Base-by-base conservation (phyloP, 306 rosid species). In the Glycine soja region DNA sequence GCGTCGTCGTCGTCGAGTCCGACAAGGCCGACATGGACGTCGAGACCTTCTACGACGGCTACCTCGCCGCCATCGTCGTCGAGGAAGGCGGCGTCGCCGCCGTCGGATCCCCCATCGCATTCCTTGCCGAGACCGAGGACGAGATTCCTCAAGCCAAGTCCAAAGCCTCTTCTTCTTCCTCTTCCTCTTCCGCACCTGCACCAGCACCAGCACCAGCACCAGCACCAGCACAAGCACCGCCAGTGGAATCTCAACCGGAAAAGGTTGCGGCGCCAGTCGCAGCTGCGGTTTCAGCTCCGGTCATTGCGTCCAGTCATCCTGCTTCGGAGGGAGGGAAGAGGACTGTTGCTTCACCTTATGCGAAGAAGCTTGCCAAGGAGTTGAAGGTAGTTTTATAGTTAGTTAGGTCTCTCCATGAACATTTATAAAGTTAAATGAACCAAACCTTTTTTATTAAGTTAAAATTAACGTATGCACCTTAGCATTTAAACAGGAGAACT, bases 11-110 rank as follows among this genome's bases (percentile, higher is more conserved):
- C 10, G 99, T 96, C 7, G 99, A 96, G 83, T 96, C 99, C 65
- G 99, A 96, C 24, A 96, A 96, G 85, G 98, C 99, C 38, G 99
- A 96, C 79, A 96, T 95, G 99, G 99, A 95, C 48, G 99, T 95
- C 14, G 99, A 95, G 82, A 95, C 98, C 6, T 95, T 95, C 89
- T 93, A 96, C 84, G 99, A 96, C 46, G 99, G 99, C 0, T 92
- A 87, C 54, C 85, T 96, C 70, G 99, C 98, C 8, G 97, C 99
- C 1, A 96, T 96, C 82, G 89, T 96, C 86, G 99, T 96, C 19
- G 97, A 93, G 4, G 99, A 96, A 68, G 99, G 98, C 18, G 92
- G 85, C 30, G 88, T 90, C 11, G 99, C 99, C 0, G 50, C 92
- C 7, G 99, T 96, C 2, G 99, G 99, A 18, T 91, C 98, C 11